Base-by-base conservation (phyloP, 352 stramenopile species). In the Pythium plurisporium region DNA sequence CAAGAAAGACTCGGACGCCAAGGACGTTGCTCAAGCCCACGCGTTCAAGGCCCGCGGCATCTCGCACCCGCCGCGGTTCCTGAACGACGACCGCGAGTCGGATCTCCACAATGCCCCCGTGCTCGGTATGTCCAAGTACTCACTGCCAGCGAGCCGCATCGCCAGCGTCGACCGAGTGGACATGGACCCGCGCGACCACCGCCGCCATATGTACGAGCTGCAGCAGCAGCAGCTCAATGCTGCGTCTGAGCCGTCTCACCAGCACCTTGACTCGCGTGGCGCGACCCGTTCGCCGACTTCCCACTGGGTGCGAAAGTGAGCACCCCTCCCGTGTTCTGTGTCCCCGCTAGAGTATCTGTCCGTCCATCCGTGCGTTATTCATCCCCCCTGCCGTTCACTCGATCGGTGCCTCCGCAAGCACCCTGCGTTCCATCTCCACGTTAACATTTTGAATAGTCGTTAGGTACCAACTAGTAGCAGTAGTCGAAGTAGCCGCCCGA, bases 61-160 rank as follows among this genome's bases (percentile, higher is more conserved):
- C 64, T 20, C 55, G 59, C 30, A 86, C 75, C 61, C 86, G 15
- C 86, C 80, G 54, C 81, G 79, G 44, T 89, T 82, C 62, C 81
- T 90, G 65, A 70, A 62, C 23, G 73, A 76, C 38, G 76, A 74
- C 4, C 64, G 54, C 25, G 62, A 70, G 41, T 70, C 62, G 33
- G 62, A 70, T 52, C 56, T 70, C 31, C 37, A 44, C 27, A 64
- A 37, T 36, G 46, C 63, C 12, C 63, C 63, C 29, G 63, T 70
- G 45, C 57, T 70, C 23, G 63, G 63, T 33, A 65, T 65, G 62
- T 70, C 55, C 62, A 70, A 70, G 56, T 70, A 62, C 51, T 51
- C 62, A 22, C 51, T 70, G n/a, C 55, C 49, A 6, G 33, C 46
- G 2, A 69, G 62, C 42, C 50, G 49, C 49, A 57, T 62, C 51